Base-by-base conservation (phyloP, 495 filamentous ascomycete genomes). In the Talaromyces adpressus region DNA sequence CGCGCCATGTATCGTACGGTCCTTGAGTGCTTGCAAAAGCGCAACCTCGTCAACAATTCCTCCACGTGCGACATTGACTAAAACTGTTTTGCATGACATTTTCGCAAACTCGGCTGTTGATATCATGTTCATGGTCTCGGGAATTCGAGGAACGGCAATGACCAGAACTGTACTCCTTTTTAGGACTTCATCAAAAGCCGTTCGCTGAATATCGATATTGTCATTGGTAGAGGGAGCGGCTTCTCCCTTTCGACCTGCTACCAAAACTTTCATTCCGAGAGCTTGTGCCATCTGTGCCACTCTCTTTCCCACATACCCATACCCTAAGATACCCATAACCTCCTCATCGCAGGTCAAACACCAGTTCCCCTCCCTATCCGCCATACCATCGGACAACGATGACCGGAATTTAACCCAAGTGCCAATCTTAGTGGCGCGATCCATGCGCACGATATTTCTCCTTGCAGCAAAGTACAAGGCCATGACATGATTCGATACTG, bases 1-100 rank as follows among this genome's bases (percentile, higher is more conserved):
- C 8, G 81, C 81, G 0, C 84, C 85, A 0, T 74, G 75, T 30
- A 87, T 84, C 62, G 65, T 70, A 18, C 72, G 68, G 11, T 77
- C 69, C 56, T 69, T 71, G 23, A 87, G 67, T 18, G 84, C 84
- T 22, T 73, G 62, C 7, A 82, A 74, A 0, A 87, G 69, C 0
- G 81, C 82, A 3, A 63, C 66, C 69, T 88, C 84, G 58, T 85
- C 77, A 2, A 87, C 79, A 45, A 85, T 80, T 0, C 84, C 84
- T 12, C 84, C 84, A 2, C 85, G 79, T 6, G 82, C 79, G 25
- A 86, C 77, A 66, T 88, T 86, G 61, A 87, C 67, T 4, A 88
- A n/a, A 6, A 87, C 67, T 1, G 78, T 73, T 51, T 81, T 74
- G 0, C 71, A 68, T 14, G 71, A 76, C 81, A 88, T 85, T 27